Evolutionary conservation across 1,284 basidiomycete genomes (phyloP).

Genomic region (Microbotryum lychnidis-dioicae): DNA sequence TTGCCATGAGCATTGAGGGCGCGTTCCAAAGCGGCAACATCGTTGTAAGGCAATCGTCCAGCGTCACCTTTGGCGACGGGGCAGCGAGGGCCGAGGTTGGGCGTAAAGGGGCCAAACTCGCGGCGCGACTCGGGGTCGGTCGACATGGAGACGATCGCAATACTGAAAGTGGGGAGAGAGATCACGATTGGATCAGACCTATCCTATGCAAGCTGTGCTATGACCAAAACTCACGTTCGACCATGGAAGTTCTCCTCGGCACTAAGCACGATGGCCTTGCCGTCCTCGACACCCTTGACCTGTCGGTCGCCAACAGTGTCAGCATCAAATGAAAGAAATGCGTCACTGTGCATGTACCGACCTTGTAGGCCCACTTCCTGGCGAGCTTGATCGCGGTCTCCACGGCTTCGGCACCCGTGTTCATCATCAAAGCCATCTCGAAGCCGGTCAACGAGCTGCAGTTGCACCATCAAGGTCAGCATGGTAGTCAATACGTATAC

Average conservation of each 20-base stretch:
- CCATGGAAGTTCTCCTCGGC: constrained; percentile 94
- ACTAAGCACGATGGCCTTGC: constrained; percentile 78
- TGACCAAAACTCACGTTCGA: constrained; percentile 79
- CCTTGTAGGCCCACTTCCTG: constrained; percentile 81
- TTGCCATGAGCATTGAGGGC: constrained; percentile 75
- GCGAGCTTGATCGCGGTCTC: constrained; percentile 81
- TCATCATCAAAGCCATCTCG: constrained; percentile 94
- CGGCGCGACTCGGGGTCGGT: constrained; percentile 83
- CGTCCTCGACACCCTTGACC: constrained; percentile 70
- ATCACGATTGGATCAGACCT: not conserved
- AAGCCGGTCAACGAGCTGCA: constrained; percentile 36
- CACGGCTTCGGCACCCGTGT: constrained; percentile 96
- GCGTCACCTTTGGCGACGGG: constrained; percentile 48
- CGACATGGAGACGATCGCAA: constrained; percentile 60
- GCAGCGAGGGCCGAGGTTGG: constrained; percentile 65
- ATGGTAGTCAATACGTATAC: not conserved
- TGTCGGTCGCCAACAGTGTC: not conserved
- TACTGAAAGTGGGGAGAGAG: not conserved
- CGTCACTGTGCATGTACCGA: not conserved
- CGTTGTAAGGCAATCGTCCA: constrained; percentile 63
- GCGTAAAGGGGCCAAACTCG: constrained; percentile 86
- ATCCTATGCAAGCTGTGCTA: constrained; percentile 35
- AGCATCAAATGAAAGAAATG: not conserved
- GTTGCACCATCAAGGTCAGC: not conserved
- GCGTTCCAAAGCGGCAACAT: constrained; percentile 68